Evolutionary conservation across 2,329 filamentous ascomycete genomes (phyloP).

Genomic region (Trichoderma semiorbis): DNA sequence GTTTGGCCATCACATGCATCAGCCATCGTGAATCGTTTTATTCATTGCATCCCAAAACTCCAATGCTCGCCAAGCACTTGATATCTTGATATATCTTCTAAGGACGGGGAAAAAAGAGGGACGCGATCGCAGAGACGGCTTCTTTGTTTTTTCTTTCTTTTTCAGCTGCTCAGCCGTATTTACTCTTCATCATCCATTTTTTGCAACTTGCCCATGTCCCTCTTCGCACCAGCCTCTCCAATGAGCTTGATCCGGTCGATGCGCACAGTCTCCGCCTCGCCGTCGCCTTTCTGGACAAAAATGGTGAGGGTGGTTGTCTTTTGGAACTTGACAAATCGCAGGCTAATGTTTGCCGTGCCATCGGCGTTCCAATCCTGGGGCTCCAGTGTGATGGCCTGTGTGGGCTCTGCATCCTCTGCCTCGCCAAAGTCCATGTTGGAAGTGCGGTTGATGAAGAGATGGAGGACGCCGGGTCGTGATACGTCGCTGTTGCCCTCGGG

Average conservation of each 20-base stretch:
- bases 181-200: conserved; percentile 69
- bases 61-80: conserved; percentile 3
- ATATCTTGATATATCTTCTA: conserved; percentile 1
- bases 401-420: conserved; percentile 78
- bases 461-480: conserved; percentile 77
- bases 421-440: conserved; percentile 95
- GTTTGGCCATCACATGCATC: neutral
- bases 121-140: neutral
- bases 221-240: conserved; percentile 86
- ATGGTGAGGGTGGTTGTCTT: conserved; percentile 82
- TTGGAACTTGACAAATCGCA: conserved; percentile 97
- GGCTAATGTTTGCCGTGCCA: conserved; percentile 65
- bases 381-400: conserved; percentile 73
- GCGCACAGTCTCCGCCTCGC: conserved; percentile 78
- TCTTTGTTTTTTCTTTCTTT: neutral
- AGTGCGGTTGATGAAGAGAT: conserved; percentile 82
- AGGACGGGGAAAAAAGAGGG: neutral
- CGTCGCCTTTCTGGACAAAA: conserved; percentile 84
- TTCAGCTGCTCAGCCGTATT: neutral
- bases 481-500: conserved; percentile 67
- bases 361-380: conserved; percentile 78
- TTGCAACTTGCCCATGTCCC: conserved; percentile 90
- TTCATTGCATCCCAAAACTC: conserved; percentile 5
- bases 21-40: neutral
- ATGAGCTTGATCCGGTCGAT: conserved; percentile 76